Base-by-base conservation (phyloP, 768 basidiomycete species). In the Tephrocybe sp. region DNA sequence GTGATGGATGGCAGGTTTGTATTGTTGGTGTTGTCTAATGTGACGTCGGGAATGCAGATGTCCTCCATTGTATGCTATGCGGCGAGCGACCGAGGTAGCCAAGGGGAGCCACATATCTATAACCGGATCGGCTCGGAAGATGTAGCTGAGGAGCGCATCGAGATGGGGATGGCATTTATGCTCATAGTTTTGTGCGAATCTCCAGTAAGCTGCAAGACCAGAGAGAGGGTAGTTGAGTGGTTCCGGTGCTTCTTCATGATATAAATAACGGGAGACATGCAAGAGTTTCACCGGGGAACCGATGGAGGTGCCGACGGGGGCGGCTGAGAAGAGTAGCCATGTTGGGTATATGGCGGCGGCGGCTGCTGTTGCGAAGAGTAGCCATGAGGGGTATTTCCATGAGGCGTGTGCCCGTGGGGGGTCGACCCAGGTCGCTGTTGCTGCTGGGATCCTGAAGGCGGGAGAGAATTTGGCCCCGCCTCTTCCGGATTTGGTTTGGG, bases 401-500 rank as follows among this genome's bases (percentile, higher is more conserved):
- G 57, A 8, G 57, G 52, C 27, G 54, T 53, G 13, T 54, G 51
- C n/a, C 50, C 51, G 27, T 44, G 53, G 16, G 58, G 51, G n/a
- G 55, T 54, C 25, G 58, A 51, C 25, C 57, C 57, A 12, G 59
- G 53, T 32, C 61, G 55, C 32, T 55, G 51, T 37, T 58, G 59
- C 9, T 47, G 31, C 5, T 45, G 50, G 38, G 26, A 37, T 18
- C 53, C 54, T 15, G 42, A 42, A 35, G 53, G 48, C 5, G 51
- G 38, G 4, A 52, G 34, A 27, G 60, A 47, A 19, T 43, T 51
- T 46, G 45, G 41, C 13, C 55, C 51, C 42, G 53, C 50, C 18
- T 63, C 58, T 49, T 64, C 65, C 40, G 69, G 67, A 44, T 80
- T 80, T 5, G 85, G 84, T 60, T 86, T 86, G 12, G 80, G 83